These are phyloP conservation scores for Moricandia moricandioides DNA, from an alignment of 345 rosid species.

Conservation along the genomic window DNA sequence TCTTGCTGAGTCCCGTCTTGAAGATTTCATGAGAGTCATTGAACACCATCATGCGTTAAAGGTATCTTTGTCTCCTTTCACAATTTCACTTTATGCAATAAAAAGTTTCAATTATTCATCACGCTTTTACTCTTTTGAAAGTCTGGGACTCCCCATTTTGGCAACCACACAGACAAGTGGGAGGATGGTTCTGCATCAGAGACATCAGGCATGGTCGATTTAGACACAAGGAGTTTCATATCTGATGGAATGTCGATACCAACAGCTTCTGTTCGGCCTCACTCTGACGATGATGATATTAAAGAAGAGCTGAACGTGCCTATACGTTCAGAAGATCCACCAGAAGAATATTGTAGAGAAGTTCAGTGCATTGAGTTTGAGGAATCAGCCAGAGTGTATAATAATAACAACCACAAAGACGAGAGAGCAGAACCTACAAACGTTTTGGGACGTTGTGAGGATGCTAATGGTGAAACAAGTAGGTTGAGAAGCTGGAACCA, in stretches of 20 bases:
- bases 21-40: conserved; percentile 66
- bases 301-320: conserved; percentile 33
- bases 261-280: no score
- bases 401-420: conserved; percentile 40
- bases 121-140: conserved; percentile 10
- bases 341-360: conserved; percentile 82
- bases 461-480: conserved; percentile 11
- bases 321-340: conserved; percentile 39
- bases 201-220: conserved; percentile 45
- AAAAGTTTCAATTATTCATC: neutral
- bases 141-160: conserved; percentile 33
- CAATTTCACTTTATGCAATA: no score
- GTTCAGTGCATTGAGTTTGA: conserved; percentile 74
- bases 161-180: conserved; percentile 47
- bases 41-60: conserved; percentile 42
- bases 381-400: conserved; percentile 32
- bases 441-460: neutral
- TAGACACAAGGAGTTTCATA: conserved; percentile 42
- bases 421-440: conserved; percentile 23
- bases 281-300: conserved; percentile 24
- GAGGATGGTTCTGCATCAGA: conserved; percentile 72
- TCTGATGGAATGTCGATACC: conserved; percentile 29
- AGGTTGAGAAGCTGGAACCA: no score
- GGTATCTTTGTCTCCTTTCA: neutral
- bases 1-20: conserved; percentile 75